Percentiles rank a stretch among this genome's conserved stretches.
These are phyloP conservation scores for Parascedosporium putredinis DNA, from an alignment of 2,329 filamentous ascomycete species.

Conservation along the genomic window DNA sequence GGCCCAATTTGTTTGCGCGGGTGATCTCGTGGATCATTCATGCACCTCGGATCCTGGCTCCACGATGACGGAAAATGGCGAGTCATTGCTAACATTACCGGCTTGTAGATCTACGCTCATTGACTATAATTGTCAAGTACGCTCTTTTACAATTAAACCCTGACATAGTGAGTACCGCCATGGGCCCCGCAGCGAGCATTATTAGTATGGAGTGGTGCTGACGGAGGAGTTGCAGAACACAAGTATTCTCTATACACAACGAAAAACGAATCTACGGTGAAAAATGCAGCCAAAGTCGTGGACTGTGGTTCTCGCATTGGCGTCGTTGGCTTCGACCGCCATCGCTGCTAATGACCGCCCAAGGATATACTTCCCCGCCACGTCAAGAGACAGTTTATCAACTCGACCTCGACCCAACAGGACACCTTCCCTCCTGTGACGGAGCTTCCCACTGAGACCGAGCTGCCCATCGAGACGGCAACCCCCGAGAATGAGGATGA, in stretches of 20 bases:
- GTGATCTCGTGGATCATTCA: slow-evolving; percentile 22
- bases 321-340: slow-evolving; percentile 34
- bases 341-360: slow-evolving; percentile 34
- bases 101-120: slow-evolving; percentile 5
- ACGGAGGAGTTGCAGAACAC: too few relatives aligned
- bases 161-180: slow-evolving; percentile 32
- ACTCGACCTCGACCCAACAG: slow-evolving; percentile 28
- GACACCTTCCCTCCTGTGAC: slow-evolving; percentile 15
- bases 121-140: slow-evolving; percentile 38
- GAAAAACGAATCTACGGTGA: slow-evolving; percentile 11
- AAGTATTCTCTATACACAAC: too few relatives aligned
- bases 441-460: neutral
- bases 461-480: neutral
- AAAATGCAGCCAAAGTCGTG: slow-evolving; percentile 40
- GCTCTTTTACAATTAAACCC: slow-evolving; percentile 37
- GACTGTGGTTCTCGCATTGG: slow-evolving; percentile 37
- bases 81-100: slow-evolving; percentile 39
- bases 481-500: neutral
- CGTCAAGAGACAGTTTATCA: slow-evolving; percentile 39
- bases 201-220: too few relatives aligned
- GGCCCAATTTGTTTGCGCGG: slow-evolving; percentile 6
- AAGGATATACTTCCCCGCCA: slow-evolving; percentile 47
- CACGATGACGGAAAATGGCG: slow-evolving; percentile 12
- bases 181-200: too few relatives aligned
- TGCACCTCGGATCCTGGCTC: slow-evolving; percentile 17